Percentiles rank a stretch among this genome's conserved stretches.
Conservation (phyloP, 352 stramenopile genomes). For the Phytophthora europaea region DNA sequence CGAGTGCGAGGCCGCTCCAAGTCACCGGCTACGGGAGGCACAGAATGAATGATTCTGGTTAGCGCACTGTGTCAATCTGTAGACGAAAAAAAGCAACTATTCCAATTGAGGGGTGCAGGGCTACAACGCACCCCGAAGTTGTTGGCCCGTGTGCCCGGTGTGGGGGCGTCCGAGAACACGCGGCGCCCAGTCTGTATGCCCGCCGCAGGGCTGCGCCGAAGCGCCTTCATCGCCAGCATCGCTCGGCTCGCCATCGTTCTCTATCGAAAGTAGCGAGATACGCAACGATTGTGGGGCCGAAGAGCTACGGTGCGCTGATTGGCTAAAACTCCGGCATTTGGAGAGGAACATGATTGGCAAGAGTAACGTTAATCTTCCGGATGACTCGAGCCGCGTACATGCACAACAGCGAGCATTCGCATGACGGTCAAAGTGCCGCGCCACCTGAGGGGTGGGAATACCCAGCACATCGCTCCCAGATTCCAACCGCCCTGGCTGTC, state of each 20-base stretch:
- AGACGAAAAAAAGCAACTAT: neutral
- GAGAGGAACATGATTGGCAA: too few relatives aligned
- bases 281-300: constrained; percentile 22
- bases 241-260: constrained; percentile 42
- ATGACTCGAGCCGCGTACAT: too few relatives aligned
- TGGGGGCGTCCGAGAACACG: constrained; percentile 49
- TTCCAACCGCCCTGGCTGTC: too few relatives aligned
- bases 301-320: constrained; percentile 10
- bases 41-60: constrained; percentile 1
- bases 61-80: constrained; percentile 5
- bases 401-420: too few relatives aligned
- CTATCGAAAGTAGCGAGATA: constrained; percentile 18
- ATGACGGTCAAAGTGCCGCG: too few relatives aligned
- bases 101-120: neutral
- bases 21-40: constrained; percentile 70
- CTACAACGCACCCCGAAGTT: constrained; percentile 72
- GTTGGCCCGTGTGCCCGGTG: constrained; percentile 44
- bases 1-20: constrained; percentile 86
- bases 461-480: too few relatives aligned
- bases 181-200: constrained; percentile 23
- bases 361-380: too few relatives aligned
- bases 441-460: too few relatives aligned
- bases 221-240: constrained; percentile 33
- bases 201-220: constrained; percentile 20
- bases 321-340: constrained; percentile 7